Conservation (phyloP, 306 rosid genomes). For the Vigna angularis region DNA sequence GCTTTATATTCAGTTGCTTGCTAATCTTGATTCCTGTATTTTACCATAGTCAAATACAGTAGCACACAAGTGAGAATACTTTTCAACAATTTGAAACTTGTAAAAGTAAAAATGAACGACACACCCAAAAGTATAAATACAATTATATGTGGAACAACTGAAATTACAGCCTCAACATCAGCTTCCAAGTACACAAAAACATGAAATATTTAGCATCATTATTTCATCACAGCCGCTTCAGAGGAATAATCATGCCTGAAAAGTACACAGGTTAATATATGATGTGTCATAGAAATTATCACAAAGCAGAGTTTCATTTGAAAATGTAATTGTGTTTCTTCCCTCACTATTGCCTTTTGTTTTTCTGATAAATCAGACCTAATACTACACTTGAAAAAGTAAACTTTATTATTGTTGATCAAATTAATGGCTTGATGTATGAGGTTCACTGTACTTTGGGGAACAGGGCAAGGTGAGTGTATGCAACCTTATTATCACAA, state of each 20-base stretch:
- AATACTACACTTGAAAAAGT: not conserved
- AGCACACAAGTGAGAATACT: slow-evolving; percentile 4
- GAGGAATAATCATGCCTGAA: slow-evolving; percentile 86
- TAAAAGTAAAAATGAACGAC: slow-evolving; percentile 38
- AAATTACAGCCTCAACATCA: slow-evolving; percentile 32
- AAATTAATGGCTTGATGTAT: not conserved
- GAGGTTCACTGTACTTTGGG: slow-evolving; percentile 24
- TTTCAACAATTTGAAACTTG: slow-evolving; percentile 15
- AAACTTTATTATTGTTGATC: not conserved
- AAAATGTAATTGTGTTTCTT: slow-evolving; percentile 10
- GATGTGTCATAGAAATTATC: slow-evolving; percentile 35
- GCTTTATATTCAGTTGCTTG: slow-evolving; percentile 2
- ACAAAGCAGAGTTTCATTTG: slow-evolving; percentile 19
- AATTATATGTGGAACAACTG: slow-evolving; percentile 16
- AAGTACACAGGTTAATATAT: slow-evolving; percentile 35
- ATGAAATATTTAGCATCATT: slow-evolving; percentile 62
- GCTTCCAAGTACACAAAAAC: slow-evolving; percentile 29
- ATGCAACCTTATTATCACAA: not conserved
- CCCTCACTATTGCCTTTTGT: not conserved
- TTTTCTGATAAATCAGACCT: not conserved
- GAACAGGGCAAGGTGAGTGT: not conserved
- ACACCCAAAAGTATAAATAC: slow-evolving; percentile 9
- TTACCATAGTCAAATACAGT: slow-evolving; percentile 25
- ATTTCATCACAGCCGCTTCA: slow-evolving; percentile 58
- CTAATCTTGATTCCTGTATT: slow-evolving; percentile 39